Percentiles rank a stretch among this genome's conserved stretches.
Evolutionary conservation across 805 yeast species (phyloP).

Genomic region (Jamesozyma lodderae): DNA sequence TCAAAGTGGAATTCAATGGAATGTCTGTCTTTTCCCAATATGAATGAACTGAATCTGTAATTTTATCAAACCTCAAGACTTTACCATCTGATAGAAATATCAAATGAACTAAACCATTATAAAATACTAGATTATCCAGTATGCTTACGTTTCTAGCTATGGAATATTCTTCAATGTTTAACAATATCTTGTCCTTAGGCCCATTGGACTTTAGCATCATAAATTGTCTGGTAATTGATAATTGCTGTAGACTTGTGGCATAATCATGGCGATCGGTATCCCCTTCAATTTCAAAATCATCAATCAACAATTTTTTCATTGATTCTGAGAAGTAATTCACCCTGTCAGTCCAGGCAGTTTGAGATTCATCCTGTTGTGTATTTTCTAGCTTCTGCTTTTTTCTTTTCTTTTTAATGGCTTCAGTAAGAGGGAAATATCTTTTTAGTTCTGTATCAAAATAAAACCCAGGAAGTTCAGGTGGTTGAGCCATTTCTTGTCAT

Average conservation of each 20-base stretch:
- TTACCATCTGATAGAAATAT: neutral
- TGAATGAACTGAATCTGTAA: neutral
- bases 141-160: neutral
- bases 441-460: conserved; percentile 20
- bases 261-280: too few relatives aligned
- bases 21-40: neutral
- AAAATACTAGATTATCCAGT: neutral
- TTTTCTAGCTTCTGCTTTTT: conserved; percentile 3
- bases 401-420: neutral
- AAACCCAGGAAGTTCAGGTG: conserved; percentile 23
- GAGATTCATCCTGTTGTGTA: neutral
- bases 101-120: neutral
- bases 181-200: neutral
- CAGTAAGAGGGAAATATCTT: conserved; percentile 19
- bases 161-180: neutral
- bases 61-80: neutral
- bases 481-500: neutral
- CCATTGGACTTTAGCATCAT: neutral
- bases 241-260: too few relatives aligned
- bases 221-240: neutral
- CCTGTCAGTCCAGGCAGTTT: neutral
- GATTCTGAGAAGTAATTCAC: neutral
- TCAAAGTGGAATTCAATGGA: neutral
- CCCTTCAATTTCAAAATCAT: neutral
- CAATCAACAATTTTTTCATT: neutral